These are phyloP conservation scores for Pseudogymnoascus sp. DNA, from an alignment of 2,329 filamentous ascomycete species.

Conservation along the genomic window DNA sequence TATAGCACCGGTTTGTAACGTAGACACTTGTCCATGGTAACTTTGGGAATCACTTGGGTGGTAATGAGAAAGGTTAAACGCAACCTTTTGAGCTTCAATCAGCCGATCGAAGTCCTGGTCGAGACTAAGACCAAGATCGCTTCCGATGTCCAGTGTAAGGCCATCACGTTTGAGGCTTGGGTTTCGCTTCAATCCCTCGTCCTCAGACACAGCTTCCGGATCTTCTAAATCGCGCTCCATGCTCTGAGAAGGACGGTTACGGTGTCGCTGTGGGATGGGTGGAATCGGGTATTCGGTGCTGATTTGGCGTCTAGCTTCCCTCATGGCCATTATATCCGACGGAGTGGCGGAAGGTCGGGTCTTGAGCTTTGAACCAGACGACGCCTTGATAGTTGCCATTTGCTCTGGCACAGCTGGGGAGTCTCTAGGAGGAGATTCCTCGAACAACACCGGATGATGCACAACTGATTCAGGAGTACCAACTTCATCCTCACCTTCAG, in stretches of 20 bases:
- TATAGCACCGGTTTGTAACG: neutral
- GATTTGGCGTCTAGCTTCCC: slow-evolving; percentile 75
- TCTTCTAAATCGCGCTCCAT: slow-evolving; percentile 28
- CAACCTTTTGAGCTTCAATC: slow-evolving; percentile 95
- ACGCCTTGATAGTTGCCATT: slow-evolving; percentile 75
- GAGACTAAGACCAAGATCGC: slow-evolving; percentile 64
- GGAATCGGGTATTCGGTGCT: slow-evolving; percentile 66
- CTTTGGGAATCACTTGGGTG: slow-evolving; percentile 16
- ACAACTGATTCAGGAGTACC: slow-evolving; percentile 87
- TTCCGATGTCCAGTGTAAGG: slow-evolving; percentile 65
- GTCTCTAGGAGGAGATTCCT: slow-evolving; percentile 26
- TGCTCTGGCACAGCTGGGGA: slow-evolving; percentile 69
- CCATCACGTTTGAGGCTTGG: slow-evolving; percentile 75
- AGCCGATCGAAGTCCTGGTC: slow-evolving; percentile 91
- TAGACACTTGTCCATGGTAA: slow-evolving; percentile 41
- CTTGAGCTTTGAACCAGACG: slow-evolving; percentile 78
- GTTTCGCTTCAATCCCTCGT: slow-evolving; percentile 43
- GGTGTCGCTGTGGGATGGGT: slow-evolving; percentile 54
- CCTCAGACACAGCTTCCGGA: slow-evolving; percentile 23
- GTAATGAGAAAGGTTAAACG: slow-evolving; percentile 35
- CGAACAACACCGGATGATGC: slow-evolving; percentile 54
- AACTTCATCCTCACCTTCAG: slow-evolving; percentile 51
- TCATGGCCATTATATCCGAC: slow-evolving; percentile 76
- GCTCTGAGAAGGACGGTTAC: slow-evolving; percentile 46
- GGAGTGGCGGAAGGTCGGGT: slow-evolving; percentile 83